Evolutionary conservation across 495 filamentous ascomycete genomes (phyloP).

Genomic region (Penicillium herquei): DNA sequence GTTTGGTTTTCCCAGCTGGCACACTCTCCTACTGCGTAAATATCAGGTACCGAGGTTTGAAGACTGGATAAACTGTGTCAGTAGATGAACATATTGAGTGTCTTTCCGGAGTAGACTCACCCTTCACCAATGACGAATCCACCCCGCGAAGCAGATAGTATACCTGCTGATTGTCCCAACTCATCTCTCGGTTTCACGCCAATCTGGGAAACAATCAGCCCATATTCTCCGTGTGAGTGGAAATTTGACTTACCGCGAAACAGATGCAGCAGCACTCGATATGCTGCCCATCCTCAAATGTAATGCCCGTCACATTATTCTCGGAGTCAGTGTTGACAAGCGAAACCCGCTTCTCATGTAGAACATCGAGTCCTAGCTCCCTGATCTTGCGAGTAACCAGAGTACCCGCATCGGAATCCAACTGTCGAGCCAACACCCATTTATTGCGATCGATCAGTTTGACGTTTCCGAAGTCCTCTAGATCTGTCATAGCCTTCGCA

Average conservation of each 20-base stretch:
- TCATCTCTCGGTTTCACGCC: constrained; percentile 85
- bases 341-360: constrained; percentile 76
- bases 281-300: constrained; percentile 80
- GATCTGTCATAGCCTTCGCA: constrained; percentile 92
- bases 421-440: constrained; percentile 85
- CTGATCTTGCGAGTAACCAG: constrained; percentile 84
- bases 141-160: constrained; percentile 71
- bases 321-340: constrained; percentile 65
- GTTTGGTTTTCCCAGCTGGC: constrained; percentile 93
- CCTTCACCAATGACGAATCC: constrained; percentile 73
- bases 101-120: constrained; percentile 16
- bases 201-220: constrained; percentile 44
- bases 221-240: no score
- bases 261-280: constrained; percentile 84
- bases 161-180: constrained; percentile 66
- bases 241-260: constrained; percentile 61
- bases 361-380: constrained; percentile 77
- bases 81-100: not conserved
- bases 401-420: constrained; percentile 79
- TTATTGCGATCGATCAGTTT: constrained; percentile 84
- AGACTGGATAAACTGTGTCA: constrained; percentile 41
- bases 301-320: constrained; percentile 70
- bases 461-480: constrained; percentile 74
- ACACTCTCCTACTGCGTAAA: constrained; percentile 94
- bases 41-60: constrained; percentile 66